Base-by-base conservation (phyloP, 192 early-diverging fungal species). In the Linderina pennispora region DNA sequence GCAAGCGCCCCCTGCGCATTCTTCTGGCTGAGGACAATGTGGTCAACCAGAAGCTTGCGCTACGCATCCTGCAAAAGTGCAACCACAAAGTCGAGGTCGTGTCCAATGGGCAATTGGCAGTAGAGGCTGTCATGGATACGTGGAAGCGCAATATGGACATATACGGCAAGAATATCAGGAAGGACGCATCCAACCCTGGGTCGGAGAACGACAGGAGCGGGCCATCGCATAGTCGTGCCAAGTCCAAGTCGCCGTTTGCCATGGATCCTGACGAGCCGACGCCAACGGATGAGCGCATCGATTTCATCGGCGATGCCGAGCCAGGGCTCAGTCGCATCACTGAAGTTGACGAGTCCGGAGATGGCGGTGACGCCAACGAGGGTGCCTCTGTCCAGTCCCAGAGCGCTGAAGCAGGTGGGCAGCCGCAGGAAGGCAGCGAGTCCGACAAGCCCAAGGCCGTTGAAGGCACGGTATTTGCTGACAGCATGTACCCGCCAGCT, bases 1-100 rank as follows among this genome's bases (percentile, higher is more conserved):
- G 77, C 43, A 59, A 56, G 40, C 74, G 76, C n/a, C 79, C 79
- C 7, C 48, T 89, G 50, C 70, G 85, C 22, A 87, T 93, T 52
- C 60, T 93, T 17, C 60, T 93, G 25, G 88, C 85, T 4, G 90
- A 91, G 60, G 90, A 91, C 49, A 91, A 93, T 41, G 67, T 84
- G 37, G 86, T 93, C 36, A 93, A 93, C 56, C 90, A 89, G 48
- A 87, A 86, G 63, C 62, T 92, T 22, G 87, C 87, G 0, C 69
- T 83, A 16, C 78, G 84, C 24, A 81, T 87, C 23, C 48, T 89
- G 41, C 79, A 83, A 57, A 83, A 84, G 58, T 83, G 80, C 67
- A 81, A 86, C 25, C 85, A 89, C 69, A 80, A 78, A 45, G 84
- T 84, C 28, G 74, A 76, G 38, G 84, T 89, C 34, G 89, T 87